A percentile compares a stretch with the other conserved stretches of the same genome.
These are phyloP conservation scores for Colletotrichum cereale DNA, from an alignment of 2,329 filamentous ascomycete genomes.

Conservation along the genomic window DNA sequence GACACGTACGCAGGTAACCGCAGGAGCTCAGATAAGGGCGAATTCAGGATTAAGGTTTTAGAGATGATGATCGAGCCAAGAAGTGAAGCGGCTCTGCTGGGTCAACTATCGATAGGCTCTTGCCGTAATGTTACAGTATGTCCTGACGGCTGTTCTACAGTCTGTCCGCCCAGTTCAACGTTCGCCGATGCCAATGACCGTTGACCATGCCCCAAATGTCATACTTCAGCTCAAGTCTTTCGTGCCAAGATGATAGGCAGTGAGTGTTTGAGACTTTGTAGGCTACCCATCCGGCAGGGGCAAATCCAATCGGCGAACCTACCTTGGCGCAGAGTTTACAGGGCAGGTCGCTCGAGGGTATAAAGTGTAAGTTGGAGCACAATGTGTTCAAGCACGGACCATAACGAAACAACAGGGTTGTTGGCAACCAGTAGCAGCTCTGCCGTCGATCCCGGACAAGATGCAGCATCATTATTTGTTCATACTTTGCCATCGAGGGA, in stretches of 20 bases:
- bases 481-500: conserved; percentile 18
- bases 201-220: too few relatives aligned
- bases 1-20: not conserved
- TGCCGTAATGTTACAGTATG: too few relatives aligned
- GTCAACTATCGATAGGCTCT: not conserved
- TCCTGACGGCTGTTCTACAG: not conserved
- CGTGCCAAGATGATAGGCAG: not conserved
- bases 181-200: not conserved
- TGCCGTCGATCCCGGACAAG: not conserved
- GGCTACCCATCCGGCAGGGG: not conserved
- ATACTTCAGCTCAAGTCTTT: not conserved
- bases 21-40: not conserved
- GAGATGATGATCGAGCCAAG: not conserved
- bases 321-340: conserved; percentile 17
- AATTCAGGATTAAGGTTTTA: too few relatives aligned
- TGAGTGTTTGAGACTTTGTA: not conserved
- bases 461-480: conserved; percentile 1
- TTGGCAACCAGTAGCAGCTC: not conserved
- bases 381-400: conserved; percentile 8
- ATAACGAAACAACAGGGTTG: conserved; percentile 5
- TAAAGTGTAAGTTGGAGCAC: conserved; percentile 12
- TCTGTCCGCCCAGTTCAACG: not conserved
- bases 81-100: not conserved
- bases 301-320: not conserved
- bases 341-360: not conserved